Conservation (phyloP, 2,329 filamentous ascomycete species). For the Leptographium lundbergii region DNA sequence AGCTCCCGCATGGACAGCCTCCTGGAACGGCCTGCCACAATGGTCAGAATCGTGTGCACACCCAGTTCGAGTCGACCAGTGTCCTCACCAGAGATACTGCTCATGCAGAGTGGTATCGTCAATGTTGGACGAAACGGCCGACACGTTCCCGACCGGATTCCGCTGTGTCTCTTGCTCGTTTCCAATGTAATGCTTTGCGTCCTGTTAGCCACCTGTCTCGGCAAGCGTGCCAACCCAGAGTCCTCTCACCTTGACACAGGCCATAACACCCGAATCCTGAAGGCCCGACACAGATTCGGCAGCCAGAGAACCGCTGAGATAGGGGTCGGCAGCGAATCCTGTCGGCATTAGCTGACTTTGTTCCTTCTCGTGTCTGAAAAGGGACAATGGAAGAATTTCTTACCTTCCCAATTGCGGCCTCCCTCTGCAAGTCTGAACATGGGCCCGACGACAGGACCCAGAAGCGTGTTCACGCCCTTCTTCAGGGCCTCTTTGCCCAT, state of each 20-base stretch:
- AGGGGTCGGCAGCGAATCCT: slow-evolving; percentile 36
- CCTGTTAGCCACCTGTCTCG: background rate
- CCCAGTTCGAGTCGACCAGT: background rate
- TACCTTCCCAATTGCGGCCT: slow-evolving; percentile 29
- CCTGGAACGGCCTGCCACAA: slow-evolving; percentile 47
- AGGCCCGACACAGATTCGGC: slow-evolving; percentile 53
- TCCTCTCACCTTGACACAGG: slow-evolving; percentile 36
- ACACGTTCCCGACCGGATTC: slow-evolving; percentile 46
- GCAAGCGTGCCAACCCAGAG: slow-evolving; percentile 35
- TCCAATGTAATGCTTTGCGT: slow-evolving; percentile 49
- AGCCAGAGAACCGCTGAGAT: slow-evolving; percentile 38
- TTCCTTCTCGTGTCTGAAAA: background rate
- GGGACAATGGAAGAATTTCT: background rate
- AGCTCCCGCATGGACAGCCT: slow-evolving; percentile 50
- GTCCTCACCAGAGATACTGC: slow-evolving; percentile 18
- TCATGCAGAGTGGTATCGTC: slow-evolving; percentile 31
- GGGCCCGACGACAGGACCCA: slow-evolving; percentile 64
- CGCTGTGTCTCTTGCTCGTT: slow-evolving; percentile 67
- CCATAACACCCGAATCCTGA: slow-evolving; percentile 60
- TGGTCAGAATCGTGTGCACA: slow-evolving; percentile 16
- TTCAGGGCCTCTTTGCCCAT: slow-evolving; percentile 65
- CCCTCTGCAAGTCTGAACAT: slow-evolving; percentile 46
- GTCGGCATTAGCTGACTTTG: background rate
- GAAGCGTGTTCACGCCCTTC: slow-evolving; percentile 67
- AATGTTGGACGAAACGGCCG: slow-evolving; percentile 38